phyloP scores from a whole-genome alignment of 257 asterid genomes.

The Solanum corneliomulleri region DNA sequence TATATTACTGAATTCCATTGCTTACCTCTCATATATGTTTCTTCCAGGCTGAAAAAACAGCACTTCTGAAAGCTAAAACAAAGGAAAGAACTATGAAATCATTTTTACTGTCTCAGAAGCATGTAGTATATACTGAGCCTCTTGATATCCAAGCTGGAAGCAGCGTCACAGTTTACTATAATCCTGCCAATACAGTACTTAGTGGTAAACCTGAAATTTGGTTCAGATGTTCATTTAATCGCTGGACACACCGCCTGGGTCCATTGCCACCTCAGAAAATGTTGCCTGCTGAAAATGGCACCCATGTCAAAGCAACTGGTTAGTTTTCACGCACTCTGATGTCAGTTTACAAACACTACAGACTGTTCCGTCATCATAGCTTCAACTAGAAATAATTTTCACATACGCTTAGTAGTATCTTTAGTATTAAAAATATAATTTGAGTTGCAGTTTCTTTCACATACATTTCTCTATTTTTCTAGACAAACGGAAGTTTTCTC shows the following conservation, averaged over 20 bases:
- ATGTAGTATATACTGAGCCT: conserved; percentile 87
- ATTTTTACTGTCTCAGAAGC: conserved; percentile 82
- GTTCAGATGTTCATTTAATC: conserved; percentile 95
- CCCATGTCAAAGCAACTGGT: conserved; percentile 77
- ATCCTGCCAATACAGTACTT: conserved; percentile 79
- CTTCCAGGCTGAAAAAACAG: conserved; percentile 68
- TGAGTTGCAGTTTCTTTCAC: neutral
- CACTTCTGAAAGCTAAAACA: conserved; percentile 52
- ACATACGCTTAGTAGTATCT: neutral
- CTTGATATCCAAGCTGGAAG: conserved; percentile 82
- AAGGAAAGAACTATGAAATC: conserved; percentile 68
- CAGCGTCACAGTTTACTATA: conserved; percentile 62
- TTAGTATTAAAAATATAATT: neutral
- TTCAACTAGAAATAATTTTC: neutral
- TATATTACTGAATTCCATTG: neutral
- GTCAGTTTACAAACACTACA: neutral
- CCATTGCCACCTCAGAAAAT: conserved; percentile 82
- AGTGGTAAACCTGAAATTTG: conserved; percentile 90
- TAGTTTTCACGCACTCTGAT: conserved; percentile 7
- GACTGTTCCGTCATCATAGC: neutral
- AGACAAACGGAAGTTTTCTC: neutral
- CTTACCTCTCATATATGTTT: neutral
- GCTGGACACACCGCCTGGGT: conserved; percentile 88
- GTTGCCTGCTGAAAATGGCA: conserved; percentile 58
- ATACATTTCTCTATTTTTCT: neutral